Percentiles rank a stretch among this genome's conserved stretches.
phyloP scores from a whole-genome alignment of 129 eudicot species.

The Cynara cardunculus region DNA sequence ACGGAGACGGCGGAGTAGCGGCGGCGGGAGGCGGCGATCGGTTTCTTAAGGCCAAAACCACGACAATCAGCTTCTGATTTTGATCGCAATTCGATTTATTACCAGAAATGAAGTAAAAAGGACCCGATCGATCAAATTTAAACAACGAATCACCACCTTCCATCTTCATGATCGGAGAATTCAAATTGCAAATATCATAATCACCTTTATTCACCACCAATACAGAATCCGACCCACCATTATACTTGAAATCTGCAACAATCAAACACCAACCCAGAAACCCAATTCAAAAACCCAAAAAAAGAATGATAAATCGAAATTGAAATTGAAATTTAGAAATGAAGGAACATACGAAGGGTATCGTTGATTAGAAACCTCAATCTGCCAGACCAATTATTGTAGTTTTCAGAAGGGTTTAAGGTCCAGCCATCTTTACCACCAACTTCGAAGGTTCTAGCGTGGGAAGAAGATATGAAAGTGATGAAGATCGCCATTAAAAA shows the following conservation, averaged over 20 bases:
- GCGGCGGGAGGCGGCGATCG: slow-evolving; percentile 25
- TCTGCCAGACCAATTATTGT: slow-evolving; percentile 24
- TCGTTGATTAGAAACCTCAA: slow-evolving; percentile 32
- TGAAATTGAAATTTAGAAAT: neutral
- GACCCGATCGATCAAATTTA: slow-evolving; percentile 53
- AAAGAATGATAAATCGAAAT: neutral
- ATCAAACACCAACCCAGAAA: neutral
- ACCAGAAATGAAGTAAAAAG: slow-evolving; percentile 73
- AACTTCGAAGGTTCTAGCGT: slow-evolving; percentile 27
- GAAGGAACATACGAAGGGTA: slow-evolving; percentile 27
- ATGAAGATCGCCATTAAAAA: slow-evolving; percentile 13
- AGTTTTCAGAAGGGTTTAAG: slow-evolving; percentile 26
- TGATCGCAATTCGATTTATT: slow-evolving; percentile 51
- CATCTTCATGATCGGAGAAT: slow-evolving; percentile 34
- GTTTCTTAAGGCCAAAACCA: slow-evolving; percentile 46
- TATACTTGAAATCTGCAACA: slow-evolving; percentile 61
- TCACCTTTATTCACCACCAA: slow-evolving; percentile 60
- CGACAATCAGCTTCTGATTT: slow-evolving; percentile 54
- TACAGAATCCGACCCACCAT: slow-evolving; percentile 57
- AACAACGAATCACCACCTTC: slow-evolving; percentile 55
- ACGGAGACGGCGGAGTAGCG: slow-evolving; percentile 24
- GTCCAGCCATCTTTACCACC: slow-evolving; percentile 41
- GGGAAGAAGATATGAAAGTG: slow-evolving; percentile 3
- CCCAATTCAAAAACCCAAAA: neutral
- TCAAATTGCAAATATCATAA: slow-evolving; percentile 43